Base-by-base conservation (phyloP, 2,329 filamentous ascomycete species). In the Acrodontium crateriforme region DNA sequence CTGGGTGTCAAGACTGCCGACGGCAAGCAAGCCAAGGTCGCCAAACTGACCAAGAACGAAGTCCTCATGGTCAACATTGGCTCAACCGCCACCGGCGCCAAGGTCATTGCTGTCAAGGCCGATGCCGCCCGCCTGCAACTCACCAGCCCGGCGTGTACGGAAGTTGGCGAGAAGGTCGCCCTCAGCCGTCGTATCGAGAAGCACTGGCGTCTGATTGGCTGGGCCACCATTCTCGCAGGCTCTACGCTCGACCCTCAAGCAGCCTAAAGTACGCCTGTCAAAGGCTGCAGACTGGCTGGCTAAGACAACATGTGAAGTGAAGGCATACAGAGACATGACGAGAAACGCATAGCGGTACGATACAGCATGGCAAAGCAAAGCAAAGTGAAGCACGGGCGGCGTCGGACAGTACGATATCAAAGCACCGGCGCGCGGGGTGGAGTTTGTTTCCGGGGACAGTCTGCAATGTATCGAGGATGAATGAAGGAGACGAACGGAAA, bases 1-100 rank as follows among this genome's bases (percentile, higher is more conserved):
- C 73, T 98, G 32, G 89, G 89, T 74, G 89, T 98, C 49, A 85
- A 91, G 65, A 93, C 89, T 25, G 84, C 87, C 38, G 89, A 98
- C 46, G 89, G 89, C 55, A 98, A 98, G 69, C 89, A 95, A 63
- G 87, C 87, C 52, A 98, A 98, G 77, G 89, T 98, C 43, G 84
- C 85, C 47, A 98, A 98, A 67, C 69, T 98, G 41, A 69, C 84
- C 32, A 98, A 95, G 75, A 94, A 93, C 62, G 89, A 98, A 60
- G 84, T 95, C 50, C 78, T 98, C 60, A 95, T 98, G 89, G 89
- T 98, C 42, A 98, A 98, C 68, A 98, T 98, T 54, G 89, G 89
- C 37, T 93, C 83, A 19, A 95, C 87, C 7, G 91, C 89, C 25
- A 94, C 87, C 9, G 89, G 89, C 59, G 89, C 89, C 44, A 98